A percentile compares a stretch with the other conserved stretches of the same genome.
Evolutionary conservation across 495 filamentous ascomycete species (phyloP).

Genomic region (Neurospora discreta): DNA sequence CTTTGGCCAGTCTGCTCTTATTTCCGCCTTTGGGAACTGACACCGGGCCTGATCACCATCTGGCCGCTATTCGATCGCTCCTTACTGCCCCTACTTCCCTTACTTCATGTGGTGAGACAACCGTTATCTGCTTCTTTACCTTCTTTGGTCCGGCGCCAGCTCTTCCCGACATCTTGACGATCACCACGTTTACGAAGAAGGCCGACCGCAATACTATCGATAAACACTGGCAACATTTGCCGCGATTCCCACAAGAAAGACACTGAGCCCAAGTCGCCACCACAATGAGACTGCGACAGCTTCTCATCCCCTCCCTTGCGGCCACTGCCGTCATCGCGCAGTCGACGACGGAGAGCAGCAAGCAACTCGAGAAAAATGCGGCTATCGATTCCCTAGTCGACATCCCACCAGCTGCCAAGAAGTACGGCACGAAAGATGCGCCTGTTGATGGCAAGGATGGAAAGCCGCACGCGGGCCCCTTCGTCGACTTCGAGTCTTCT

Average conservation of each 20-base stretch:
- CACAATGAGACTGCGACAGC: constrained; percentile 32
- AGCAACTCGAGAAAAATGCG: constrained; percentile 10
- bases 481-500: constrained; percentile 53
- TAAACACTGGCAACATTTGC: not conserved
- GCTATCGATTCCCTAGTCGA: constrained; percentile 3
- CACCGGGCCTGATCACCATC: not conserved
- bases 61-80: not conserved
- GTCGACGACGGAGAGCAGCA: constrained; percentile 4
- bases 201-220: not conserved
- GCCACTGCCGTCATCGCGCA: constrained; percentile 22
- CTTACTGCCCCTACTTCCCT: not conserved
- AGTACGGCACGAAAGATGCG: constrained; percentile 67
- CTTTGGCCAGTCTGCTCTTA: constrained; percentile 4
- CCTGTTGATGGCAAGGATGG: constrained; percentile 95
- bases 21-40: not conserved
- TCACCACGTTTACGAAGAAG: not conserved
- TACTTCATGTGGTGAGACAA: not conserved
- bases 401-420: constrained; percentile 18
- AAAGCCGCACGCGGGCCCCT: constrained; percentile 85
- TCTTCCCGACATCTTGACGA: not conserved
- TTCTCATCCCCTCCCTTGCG: constrained; percentile 35
- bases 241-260: not conserved
- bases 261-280: not conserved
- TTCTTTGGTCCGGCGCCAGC: not conserved
- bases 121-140: not conserved